These are phyloP conservation scores for Ogataea kodamae DNA, from an alignment of 805 yeast species.

Conservation along the genomic window DNA sequence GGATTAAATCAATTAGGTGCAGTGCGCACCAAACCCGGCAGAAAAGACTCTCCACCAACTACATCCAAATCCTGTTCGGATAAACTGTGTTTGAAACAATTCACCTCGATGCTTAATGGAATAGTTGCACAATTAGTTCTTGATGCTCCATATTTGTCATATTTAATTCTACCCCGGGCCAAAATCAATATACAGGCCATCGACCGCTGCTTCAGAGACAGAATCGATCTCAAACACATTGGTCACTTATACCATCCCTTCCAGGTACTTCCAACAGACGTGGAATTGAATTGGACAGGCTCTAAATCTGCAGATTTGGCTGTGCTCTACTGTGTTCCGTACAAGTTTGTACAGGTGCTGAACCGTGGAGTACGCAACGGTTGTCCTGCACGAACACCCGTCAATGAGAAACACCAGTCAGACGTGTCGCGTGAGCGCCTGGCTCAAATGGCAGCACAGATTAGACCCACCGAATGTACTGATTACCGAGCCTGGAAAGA, in stretches of 20 bases:
- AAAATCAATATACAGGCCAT: conserved; percentile 31
- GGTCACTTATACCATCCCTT: conserved; percentile 5
- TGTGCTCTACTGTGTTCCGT: conserved; percentile 27
- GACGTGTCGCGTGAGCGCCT: conserved; percentile 3
- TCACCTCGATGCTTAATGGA: conserved; percentile 49
- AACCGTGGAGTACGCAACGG: conserved; percentile 65
- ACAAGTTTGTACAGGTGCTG: conserved; percentile 36
- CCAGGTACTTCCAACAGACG: conserved; percentile 17
- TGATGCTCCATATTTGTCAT: conserved; percentile 39
- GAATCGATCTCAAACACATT: conserved; percentile 12
- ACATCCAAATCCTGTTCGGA: conserved; percentile 88
- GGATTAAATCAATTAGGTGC: conserved; percentile 53
- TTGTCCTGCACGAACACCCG: conserved; percentile 16
- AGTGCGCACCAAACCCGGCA: conserved; percentile 91
- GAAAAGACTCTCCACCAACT: conserved; percentile 70
- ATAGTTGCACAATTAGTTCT: conserved; percentile 36
- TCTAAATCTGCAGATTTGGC: conserved; percentile 21
- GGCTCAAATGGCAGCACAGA: background rate
- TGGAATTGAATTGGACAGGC: conserved; percentile 5
- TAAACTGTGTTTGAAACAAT: conserved; percentile 66
- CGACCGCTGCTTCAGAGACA: conserved; percentile 39
- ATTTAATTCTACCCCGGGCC: conserved; percentile 45
- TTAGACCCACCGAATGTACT: background rate
- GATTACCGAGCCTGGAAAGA: conserved; percentile 3
- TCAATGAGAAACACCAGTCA: conserved; percentile 3